Evolutionary conservation across 768 basidiomycete species (phyloP), one percentile per base, ranked within the genome.

Genomic region (Macrocybe gigantea): DNA sequence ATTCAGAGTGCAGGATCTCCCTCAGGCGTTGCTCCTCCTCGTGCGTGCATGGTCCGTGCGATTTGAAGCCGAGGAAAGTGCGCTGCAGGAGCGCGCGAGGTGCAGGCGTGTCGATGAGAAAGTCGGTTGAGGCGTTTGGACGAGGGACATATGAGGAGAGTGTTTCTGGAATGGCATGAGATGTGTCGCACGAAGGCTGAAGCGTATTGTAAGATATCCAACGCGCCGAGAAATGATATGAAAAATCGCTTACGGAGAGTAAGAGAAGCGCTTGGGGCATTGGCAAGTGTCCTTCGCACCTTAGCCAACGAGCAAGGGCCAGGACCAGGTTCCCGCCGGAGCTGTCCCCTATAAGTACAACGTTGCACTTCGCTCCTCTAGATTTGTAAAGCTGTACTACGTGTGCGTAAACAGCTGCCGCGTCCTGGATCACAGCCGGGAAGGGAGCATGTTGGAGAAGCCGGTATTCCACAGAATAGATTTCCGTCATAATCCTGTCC

Each of bases 271-370:
- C 76, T 46, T 74, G 63, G 0, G 76, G 76, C 34, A 64, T 60
- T 5, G 71, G 73, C 0, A 79, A 57, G 10, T 66, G 53, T 7
- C 65, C 69, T 54, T 79, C 74, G 48, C 78, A 76, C 30, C 77
- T 63, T n/a, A 79, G 60, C 77, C 76, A 79, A 36, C 76, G 69
- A 6, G 75, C 64, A 2, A 78, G 66, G 8, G 75, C 70, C 7
- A 79, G 67, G 1, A 72, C 75, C 1, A 79, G 64, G 50, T 78
- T 78, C 5, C 78, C 77, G 9, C 78, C 78, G 0, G 78, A 74
- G 50, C 74, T 75, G 50, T 78, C 78, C n/a, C 77, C 78, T 33
- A 77, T 70, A 38, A 79, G 66, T 29, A 78, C 56, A 40, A 77
- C 67, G 49, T 73, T 72, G 54, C 56, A 64, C 11, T 55, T 57